Conservation (phyloP, 2,329 filamentous ascomycete genomes). For the Cladosporium cucumerinum region DNA sequence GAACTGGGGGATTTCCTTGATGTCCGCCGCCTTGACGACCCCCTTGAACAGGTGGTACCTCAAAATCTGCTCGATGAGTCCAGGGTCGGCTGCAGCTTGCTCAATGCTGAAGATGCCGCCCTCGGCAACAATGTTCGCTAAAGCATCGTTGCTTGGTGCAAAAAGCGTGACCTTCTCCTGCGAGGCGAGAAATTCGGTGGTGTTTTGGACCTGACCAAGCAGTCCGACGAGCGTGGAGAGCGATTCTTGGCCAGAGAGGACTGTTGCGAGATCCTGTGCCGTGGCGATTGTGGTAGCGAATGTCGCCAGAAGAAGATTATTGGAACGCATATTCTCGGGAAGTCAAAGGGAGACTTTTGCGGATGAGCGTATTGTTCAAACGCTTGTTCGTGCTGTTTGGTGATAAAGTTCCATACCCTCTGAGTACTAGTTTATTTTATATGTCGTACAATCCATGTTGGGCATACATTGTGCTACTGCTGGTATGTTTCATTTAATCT, state of each 20-base stretch:
- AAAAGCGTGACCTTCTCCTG: slow-evolving; percentile 54
- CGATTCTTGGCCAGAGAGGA: slow-evolving; percentile 32
- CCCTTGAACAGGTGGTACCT: slow-evolving; percentile 57
- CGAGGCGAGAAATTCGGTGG: slow-evolving; percentile 36
- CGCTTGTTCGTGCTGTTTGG: not conserved
- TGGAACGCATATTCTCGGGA: slow-evolving; percentile 1
- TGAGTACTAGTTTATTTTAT: not conserved
- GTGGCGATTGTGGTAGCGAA: not conserved
- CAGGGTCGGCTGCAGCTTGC: slow-evolving; percentile 4
- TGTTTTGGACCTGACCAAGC: slow-evolving; percentile 35
- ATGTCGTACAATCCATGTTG: not conserved
- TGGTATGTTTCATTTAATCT: not conserved
- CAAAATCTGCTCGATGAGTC: slow-evolving; percentile 41
- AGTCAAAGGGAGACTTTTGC: not conserved
- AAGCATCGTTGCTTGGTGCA: slow-evolving; percentile 49
- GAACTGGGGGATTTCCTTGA: slow-evolving; percentile 32
- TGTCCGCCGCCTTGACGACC: slow-evolving; percentile 36
- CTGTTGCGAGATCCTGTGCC: slow-evolving; percentile 25
- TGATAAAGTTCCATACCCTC: not conserved
- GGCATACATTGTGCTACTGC: not conserved
- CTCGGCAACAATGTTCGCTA: slow-evolving; percentile 17
- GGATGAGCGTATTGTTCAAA: not conserved
- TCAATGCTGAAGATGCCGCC: slow-evolving; percentile 15
- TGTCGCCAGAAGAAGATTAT: slow-evolving; percentile 5
- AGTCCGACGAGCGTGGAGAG: slow-evolving; percentile 35